Evolutionary conservation across 2,329 filamentous ascomycete genomes (phyloP).

Genomic region (Ceratocystis albifundus): DNA sequence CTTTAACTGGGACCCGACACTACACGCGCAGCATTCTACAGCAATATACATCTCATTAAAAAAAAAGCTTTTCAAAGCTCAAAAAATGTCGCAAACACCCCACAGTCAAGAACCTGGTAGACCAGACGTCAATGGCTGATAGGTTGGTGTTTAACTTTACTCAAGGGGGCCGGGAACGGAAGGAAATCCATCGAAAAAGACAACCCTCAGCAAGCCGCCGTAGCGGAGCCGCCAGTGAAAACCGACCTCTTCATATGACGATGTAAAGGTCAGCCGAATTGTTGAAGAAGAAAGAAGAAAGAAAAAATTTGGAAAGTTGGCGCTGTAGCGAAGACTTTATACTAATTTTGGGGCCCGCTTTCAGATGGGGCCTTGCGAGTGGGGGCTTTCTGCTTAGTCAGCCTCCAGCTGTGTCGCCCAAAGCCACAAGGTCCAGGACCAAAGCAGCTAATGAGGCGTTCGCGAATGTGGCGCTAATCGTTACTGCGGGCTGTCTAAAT

Average conservation of each 20-base stretch:
- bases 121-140: constrained; percentile 35
- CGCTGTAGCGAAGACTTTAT: constrained; percentile 22
- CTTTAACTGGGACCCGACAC: too few relatives aligned
- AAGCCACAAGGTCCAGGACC: not conserved
- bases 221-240: constrained; percentile 39
- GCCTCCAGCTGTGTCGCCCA: not conserved
- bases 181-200: constrained; percentile 39
- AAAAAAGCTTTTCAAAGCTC: not conserved
- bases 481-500: constrained; percentile 14
- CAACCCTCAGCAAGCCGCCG: constrained; percentile 46
- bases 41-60: too few relatives aligned
- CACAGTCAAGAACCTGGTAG: constrained; percentile 40
- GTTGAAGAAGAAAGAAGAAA: constrained; percentile 33
- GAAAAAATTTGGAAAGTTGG: constrained; percentile 23
- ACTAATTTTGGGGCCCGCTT: constrained; percentile 17
- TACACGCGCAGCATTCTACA: too few relatives aligned
- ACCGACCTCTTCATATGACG: constrained; percentile 40
- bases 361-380: constrained; percentile 5
- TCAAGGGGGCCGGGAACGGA: constrained; percentile 46
- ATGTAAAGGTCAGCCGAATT: constrained; percentile 39
- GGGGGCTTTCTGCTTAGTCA: constrained; percentile 21
- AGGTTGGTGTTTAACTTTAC: constrained; percentile 37
- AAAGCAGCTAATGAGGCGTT: constrained; percentile 9
- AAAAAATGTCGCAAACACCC: constrained; percentile 39
- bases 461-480: constrained; percentile 16